Base-by-base conservation (phyloP, 257 asterid species). In the Striga asiatica region DNA sequence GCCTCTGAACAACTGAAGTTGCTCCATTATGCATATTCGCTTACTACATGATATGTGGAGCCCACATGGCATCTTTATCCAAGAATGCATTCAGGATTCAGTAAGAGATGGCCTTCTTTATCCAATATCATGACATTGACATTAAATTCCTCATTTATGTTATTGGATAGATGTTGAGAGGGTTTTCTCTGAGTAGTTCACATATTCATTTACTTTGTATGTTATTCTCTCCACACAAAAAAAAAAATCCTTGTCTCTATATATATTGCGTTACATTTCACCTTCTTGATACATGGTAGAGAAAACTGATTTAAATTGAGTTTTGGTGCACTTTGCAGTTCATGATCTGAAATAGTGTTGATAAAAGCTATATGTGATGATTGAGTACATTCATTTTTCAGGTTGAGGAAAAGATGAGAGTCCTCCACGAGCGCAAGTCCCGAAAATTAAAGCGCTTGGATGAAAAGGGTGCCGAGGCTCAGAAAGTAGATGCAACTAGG, bases 371-470 rank as follows among this genome's bases (percentile, higher is more conserved):
- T 38, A 42, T 42, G 58, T 43, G 23, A 50, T 47, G 23, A 27
- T 12, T 45, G 53, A 54, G 27, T n/a, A 4, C 6, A 8, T 35
- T 65, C 34, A 10, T 55, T 76, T 56, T 72, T 54, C 81, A 88
- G 97, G 85, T 66, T 54, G 98, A 92, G 83, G 98, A 92, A 75
- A 88, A 74, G 76, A 92, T 81, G 94, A 82, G 98, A 76, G 54
- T 92, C 41, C 78, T 71, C 5, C 97, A 88, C 39, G 97, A 88
- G 63, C 73, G 65, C 38, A 92, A 84, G 66, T 31, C 81, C 51
- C 64, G 58, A 67, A 92, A 74, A 76, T 69, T 92, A 67, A 76
- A 76, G 78, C 79, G 71, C 19, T 69, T 88, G 75, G 94, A 82
- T 43, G 83, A 87, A 69, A 82, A 31, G 70, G 98, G 98, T 35